phyloP scores from a whole-genome alignment of 139 green algal genomes.

The Haematococcus lacustris region DNA sequence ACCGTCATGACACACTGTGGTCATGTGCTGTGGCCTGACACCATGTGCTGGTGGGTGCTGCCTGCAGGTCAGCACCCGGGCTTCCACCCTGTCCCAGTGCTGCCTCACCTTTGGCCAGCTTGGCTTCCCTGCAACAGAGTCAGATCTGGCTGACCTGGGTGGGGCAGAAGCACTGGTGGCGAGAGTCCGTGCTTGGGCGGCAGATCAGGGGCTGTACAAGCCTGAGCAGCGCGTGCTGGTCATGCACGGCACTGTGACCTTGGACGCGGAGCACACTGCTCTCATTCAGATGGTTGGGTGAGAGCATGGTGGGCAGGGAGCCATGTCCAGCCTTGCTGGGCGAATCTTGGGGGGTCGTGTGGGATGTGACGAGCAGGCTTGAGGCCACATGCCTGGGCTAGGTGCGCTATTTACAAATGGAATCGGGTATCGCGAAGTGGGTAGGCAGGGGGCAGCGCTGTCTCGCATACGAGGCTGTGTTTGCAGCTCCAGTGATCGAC shows the following conservation, averaged over 20 bases:
- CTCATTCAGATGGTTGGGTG: slow-evolving; percentile 2
- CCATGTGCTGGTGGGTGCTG: neutral
- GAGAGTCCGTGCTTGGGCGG: slow-evolving; percentile 8
- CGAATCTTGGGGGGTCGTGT: no score
- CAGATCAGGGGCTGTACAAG: neutral
- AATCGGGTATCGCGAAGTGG: no score
- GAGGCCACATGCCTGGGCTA: no score
- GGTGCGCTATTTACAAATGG: no score
- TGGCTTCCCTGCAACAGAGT: neutral
- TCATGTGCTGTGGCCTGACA: neutral
- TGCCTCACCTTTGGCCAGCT: neutral
- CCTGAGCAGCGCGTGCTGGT: slow-evolving; percentile 1
- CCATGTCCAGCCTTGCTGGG: no score
- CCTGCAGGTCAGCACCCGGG: neutral
- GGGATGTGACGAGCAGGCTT: no score
- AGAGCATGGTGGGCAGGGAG: neutral
- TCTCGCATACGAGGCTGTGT: no score
- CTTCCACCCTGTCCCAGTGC: neutral
- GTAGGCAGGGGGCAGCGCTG: no score
- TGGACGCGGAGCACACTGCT: slow-evolving; percentile 12
- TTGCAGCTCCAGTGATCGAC: no score
- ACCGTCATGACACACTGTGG: neutral
- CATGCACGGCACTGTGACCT: slow-evolving; percentile 15
- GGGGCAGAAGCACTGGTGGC: slow-evolving; percentile 4
- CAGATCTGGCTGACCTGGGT: no score